These are phyloP conservation scores for Sclerotinia trifoliorum DNA, from an alignment of 2,329 filamentous ascomycete genomes.

Conservation along the genomic window DNA sequence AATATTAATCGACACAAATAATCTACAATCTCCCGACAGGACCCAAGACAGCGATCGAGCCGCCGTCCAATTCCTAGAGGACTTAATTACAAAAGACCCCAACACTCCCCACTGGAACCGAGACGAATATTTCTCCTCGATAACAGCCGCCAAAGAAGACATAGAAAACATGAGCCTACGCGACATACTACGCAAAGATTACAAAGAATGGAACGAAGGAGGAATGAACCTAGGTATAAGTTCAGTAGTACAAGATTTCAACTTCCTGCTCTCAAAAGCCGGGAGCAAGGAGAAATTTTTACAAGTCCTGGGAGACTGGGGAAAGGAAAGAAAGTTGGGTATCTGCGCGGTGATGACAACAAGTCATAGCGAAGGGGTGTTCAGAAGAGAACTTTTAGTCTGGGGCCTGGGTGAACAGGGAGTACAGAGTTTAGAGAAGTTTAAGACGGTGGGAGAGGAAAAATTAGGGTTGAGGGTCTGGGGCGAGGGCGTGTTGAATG, in stretches of 20 bases:
- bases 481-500: constrained; percentile 46
- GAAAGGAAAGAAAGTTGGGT: constrained; percentile 57
- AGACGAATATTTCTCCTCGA: constrained; percentile 55
- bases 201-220: constrained; percentile 71
- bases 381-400: constrained; percentile 66
- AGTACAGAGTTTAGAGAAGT: constrained; percentile 52
- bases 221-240: constrained; percentile 63
- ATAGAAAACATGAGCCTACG: constrained; percentile 58
- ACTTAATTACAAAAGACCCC: constrained; percentile 37
- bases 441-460: constrained; percentile 48
- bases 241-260: constrained; percentile 61
- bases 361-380: constrained; percentile 52
- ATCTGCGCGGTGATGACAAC: constrained; percentile 69
- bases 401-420: constrained; percentile 58
- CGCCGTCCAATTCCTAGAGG: constrained; percentile 60
- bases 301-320: constrained; percentile 51
- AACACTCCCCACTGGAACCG: constrained; percentile 49
- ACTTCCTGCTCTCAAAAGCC: constrained; percentile 58
- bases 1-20: constrained; percentile 71
- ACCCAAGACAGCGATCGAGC: constrained; percentile 60
- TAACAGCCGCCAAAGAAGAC: constrained; percentile 66
- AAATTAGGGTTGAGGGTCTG: constrained; percentile 58
- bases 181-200: constrained; percentile 77
- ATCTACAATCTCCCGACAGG: constrained; percentile 62
- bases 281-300: constrained; percentile 48